Evolutionary conservation across 805 yeast species (phyloP), one percentile per base, ranked within the genome.

Genomic region (Yarrowia divulgata): DNA sequence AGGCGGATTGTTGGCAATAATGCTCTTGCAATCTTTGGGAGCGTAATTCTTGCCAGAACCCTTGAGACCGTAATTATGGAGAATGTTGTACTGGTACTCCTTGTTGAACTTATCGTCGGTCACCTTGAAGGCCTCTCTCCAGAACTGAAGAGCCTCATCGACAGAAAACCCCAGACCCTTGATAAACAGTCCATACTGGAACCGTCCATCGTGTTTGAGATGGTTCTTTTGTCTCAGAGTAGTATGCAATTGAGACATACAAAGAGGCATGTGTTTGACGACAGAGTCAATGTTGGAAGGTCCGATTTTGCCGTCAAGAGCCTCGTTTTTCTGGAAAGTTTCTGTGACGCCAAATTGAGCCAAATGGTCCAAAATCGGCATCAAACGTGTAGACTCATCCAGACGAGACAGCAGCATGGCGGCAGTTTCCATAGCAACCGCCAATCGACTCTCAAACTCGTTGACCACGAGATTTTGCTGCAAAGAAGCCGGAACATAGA

Each of bases 51-150:
- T 89, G 71, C 97, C 82, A 13, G 89, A 89, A 73, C 99, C 99
- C 79, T 91, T 97, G 70, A 91, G 81, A 62, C 98, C 99, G 77
- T 94, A 95, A 71, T 84, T 85, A 78, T 95, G 98, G 71, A 97
- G 85, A 75, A 95, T 86, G 74, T 90, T 91, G 82, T 95, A 95
- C 71, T 86, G 84, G 81, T 94, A 93, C 75, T 94, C 97, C 79
- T 93, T 93, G 77, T 89, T 87, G 79, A 93, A 93, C 73, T 87
- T 86, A 68, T 92, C 97, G 68, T 86, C 77, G 6, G 88, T 84
- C 12, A 75, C 77, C 68, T 81, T 79, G 78, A 94, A 94, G 72
- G 89, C 89, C 67, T 79, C 80, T 13, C 88, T 81, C 97, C 98
- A 95, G 78, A 93, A 94, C 73, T 85, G 86, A 70, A 94, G 77